Evolutionary conservation across 176 grass and related monocot genomes (phyloP), one percentile per base, ranked within the genome.

Genomic region (Phoenix roebelenii): DNA sequence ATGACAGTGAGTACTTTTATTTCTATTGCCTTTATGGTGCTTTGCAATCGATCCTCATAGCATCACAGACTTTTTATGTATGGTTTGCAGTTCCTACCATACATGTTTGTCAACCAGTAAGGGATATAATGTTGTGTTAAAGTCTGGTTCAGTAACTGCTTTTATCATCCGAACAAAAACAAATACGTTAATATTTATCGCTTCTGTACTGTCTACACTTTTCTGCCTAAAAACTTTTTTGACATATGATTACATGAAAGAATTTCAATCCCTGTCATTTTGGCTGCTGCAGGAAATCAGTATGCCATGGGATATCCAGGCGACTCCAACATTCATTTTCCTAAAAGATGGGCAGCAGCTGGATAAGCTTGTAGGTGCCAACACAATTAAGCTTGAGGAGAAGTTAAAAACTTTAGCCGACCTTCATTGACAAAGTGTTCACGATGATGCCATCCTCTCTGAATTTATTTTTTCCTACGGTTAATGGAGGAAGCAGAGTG

Each of bases 251-350:
- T 9, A 57, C 59, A 23, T 16, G 17, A 44, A 48, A 22, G 29
- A 10, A 3, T 5, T 16, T 35, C 39, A 26, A 55, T 59, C 7
- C 30, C 22, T 64, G 64, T 58, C 35, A 23, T 68, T 53, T 50
- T 52, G 50, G 9, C 61, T 65, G 24, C 29, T 23, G 26, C 67
- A 88, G 92, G 92, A 90, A 56, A 25, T 96, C 50, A 77, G 73
- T 67, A 23, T 72, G 1, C 5, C 50, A 52, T 96, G 76, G 52
- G 78, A 77, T 32, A 15, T 96, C 50, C 72, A 72, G 1, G 87
- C 87, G 32, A 96, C 86, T 7, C 92, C 92, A 5, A 88, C 92
- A 35, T 87, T 96, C 68, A 58, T 88, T 24, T 90, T 90, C 77
- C 57, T 88, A 71, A 62, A 72, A 74, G 72, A 77, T 16, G 85